phyloP scores from a whole-genome alignment of 73 alveolate genomes.

The Blepharisma stoltei region DNA sequence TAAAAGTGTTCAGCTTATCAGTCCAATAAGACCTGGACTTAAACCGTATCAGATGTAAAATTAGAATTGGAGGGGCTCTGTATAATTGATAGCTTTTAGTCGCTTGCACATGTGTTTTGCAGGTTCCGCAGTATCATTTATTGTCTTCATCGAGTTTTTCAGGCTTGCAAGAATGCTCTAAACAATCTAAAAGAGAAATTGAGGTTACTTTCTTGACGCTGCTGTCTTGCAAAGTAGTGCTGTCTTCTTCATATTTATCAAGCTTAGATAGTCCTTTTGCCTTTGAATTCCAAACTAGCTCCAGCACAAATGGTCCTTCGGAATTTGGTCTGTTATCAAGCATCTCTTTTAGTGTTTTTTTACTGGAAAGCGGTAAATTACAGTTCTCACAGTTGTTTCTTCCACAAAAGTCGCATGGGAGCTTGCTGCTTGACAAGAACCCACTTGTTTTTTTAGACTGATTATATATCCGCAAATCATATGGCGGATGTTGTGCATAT shows the following conservation, averaged over 20 bases:
- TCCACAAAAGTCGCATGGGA: slow-evolving; percentile 28
- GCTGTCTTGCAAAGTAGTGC: neutral
- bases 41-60: slow-evolving; percentile 81
- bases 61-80: slow-evolving; percentile 76
- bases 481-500: neutral
- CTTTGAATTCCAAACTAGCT: slow-evolving; percentile 13
- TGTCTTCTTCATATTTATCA: neutral
- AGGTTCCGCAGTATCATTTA: slow-evolving; percentile 90
- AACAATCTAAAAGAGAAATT: slow-evolving; percentile 65
- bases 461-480: neutral
- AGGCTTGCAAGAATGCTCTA: slow-evolving; percentile 73
- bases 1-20: slow-evolving; percentile 45
- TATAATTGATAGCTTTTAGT: slow-evolving; percentile 78
- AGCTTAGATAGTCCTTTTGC: neutral
- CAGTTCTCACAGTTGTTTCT: slow-evolving; percentile 26
- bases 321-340: neutral
- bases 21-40: slow-evolving; percentile 50
- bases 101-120: slow-evolving; percentile 87
- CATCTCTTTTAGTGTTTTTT: neutral
- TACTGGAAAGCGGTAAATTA: neutral
- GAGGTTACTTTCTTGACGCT: neutral
- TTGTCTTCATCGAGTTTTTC: slow-evolving; percentile 86
- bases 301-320: neutral
- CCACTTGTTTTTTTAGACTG: neutral
- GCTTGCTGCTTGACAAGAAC: neutral